Conservation (phyloP, 2,329 filamentous ascomycete species). For the Colletotrichum eleusines region DNA sequence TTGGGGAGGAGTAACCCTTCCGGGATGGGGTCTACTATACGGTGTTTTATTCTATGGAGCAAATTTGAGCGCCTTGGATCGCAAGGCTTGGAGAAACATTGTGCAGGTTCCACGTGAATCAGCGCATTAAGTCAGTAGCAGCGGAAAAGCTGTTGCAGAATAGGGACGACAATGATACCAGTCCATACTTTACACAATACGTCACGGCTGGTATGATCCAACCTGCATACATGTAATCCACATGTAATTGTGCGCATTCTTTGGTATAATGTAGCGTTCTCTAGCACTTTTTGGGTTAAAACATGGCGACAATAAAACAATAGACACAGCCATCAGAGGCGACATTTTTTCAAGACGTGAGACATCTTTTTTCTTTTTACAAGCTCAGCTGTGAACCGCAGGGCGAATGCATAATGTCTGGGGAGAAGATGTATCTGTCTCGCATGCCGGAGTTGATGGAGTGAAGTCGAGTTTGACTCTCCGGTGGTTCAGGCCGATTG, state of each 20-base stretch:
- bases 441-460: neutral
- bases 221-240: constrained; percentile 30
- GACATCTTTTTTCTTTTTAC: neutral
- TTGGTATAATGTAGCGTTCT: constrained; percentile 20
- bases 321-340: constrained; percentile 18
- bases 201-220: constrained; percentile 32
- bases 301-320: constrained; percentile 28
- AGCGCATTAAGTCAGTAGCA: constrained; percentile 25
- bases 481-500: neutral
- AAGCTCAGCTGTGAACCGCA: neutral
- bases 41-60: constrained; percentile 5
- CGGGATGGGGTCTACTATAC: neutral
- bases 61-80: constrained; percentile 18
- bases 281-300: constrained; percentile 5
- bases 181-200: constrained; percentile 6
- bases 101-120: constrained; percentile 19
- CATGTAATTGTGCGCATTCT: neutral
- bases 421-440: neutral
- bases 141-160: constrained; percentile 16
- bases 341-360: neutral
- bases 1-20: constrained; percentile 34
- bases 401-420: constrained; percentile 7
- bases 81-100: constrained; percentile 22
- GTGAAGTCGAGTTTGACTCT: constrained; percentile 34
- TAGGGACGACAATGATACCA: neutral